Percentiles rank a stretch among this genome's conserved stretches.
phyloP scores from a whole-genome alignment of 2,329 filamentous ascomycete genomes.

The Talaromyces sp. region DNA sequence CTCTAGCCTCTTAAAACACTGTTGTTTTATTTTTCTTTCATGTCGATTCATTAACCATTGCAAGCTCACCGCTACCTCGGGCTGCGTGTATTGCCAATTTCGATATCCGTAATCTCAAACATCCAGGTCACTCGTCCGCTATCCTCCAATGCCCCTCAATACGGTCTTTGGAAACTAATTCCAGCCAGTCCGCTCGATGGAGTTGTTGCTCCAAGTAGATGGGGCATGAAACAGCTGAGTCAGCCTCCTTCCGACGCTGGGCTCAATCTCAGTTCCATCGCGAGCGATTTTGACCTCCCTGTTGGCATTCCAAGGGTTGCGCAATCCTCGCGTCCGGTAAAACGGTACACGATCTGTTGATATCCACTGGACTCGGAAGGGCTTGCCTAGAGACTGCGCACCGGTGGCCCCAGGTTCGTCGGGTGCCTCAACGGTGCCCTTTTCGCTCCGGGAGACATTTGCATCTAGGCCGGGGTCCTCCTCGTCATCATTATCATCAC shows the following conservation, averaged over 20 bases:
- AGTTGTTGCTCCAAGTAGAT: conserved; percentile 3
- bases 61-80: neutral
- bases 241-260: conserved; percentile 68
- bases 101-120: neutral
- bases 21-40: neutral
- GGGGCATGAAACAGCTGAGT: conserved; percentile 70
- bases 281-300: conserved; percentile 93
- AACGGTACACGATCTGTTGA: conserved; percentile 81
- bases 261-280: conserved; percentile 90
- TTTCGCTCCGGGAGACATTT: conserved; percentile 22
- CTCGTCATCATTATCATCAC: conserved; percentile 17
- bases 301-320: conserved; percentile 94
- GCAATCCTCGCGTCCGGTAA: conserved; percentile 76
- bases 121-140: neutral
- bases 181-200: neutral
- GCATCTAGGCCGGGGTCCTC: conserved; percentile 22
- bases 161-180: conserved; percentile 2
- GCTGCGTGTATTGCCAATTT: neutral
- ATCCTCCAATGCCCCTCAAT: neutral
- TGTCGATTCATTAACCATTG: neutral
- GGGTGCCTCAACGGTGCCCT: conserved; percentile 44
- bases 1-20: neutral
- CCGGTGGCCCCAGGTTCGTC: conserved; percentile 32
- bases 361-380: conserved; percentile 86
- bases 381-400: conserved; percentile 75